Evolutionary conservation across 495 filamentous ascomycete genomes (phyloP), one percentile per base, ranked within the genome.

Genomic region (Penicillium roqueforti): DNA sequence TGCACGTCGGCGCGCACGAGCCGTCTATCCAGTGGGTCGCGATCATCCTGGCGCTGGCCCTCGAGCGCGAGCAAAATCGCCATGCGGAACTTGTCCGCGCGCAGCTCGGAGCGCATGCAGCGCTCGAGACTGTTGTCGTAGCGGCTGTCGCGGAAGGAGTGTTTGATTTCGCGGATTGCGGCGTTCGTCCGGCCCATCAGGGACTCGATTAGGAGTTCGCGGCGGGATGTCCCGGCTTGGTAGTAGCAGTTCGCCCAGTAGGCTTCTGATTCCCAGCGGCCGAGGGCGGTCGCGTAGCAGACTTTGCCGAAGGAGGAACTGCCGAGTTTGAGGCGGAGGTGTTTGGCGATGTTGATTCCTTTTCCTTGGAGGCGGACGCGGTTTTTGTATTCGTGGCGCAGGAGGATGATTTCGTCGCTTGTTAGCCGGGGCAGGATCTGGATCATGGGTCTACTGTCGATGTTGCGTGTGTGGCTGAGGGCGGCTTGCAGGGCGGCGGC

Each of bases 201-300:
- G 9, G 85, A 82, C 66, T 98, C 93, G 62, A 98, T 97, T 40
- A 98, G 80, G 19, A 98, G 74, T 67, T 98, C 90, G 18, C 90
- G 82, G 3, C 90, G 80, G 3, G 83, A 87, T 58, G 87, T 89
- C 56, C 89, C 86, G 32, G 87, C 86, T 66, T 97, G 93, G 73
- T 97, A 98, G 85, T 92, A 98, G 71, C 89, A 95, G 63, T 97
- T 98, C 41, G 95, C 92, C 90, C 93, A 98, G 76, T 93, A 97
- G 1, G 89, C 92, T 68, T 98, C 93, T 47, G 82, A 85, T 74
- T 97, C 93, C 87, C 90, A 98, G 41, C 83, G 78, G 3, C 95
- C 93, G 1, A 97, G 82, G 9, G 93, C 92, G 6, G 88, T 91
- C 5, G 89, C 87, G 66, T 96, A 97, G 62, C 83, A 87, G 9